Conservation (phyloP, 257 asterid genomes). For the Fraxinus excelsior region DNA sequence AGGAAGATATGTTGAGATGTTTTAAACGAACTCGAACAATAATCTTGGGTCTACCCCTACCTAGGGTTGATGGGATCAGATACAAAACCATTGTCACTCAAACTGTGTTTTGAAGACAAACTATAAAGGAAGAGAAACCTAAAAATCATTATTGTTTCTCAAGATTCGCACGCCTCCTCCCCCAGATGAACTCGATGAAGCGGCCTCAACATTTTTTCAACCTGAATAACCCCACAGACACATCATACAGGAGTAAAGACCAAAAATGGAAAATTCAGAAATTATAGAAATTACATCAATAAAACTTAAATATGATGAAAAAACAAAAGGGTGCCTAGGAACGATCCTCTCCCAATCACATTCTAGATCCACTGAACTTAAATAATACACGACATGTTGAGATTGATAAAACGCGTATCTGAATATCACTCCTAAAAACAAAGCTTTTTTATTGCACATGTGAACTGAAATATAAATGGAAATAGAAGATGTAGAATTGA, state of each 20-base stretch:
- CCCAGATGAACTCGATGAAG: constrained; percentile 76
- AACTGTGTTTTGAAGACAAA: constrained; percentile 58
- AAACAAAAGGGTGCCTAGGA: constrained; percentile 10
- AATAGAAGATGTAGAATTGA: neutral
- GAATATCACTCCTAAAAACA: constrained; percentile 6
- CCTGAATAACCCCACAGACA: constrained; percentile 48
- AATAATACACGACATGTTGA: constrained; percentile 7
- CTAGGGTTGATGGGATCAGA: constrained; percentile 73
- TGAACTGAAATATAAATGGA: constrained; percentile 27
- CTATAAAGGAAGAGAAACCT: constrained; percentile 55
- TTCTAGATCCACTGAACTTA: constrained; percentile 29
- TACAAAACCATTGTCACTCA: constrained; percentile 63
- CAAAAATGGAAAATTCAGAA: constrained; percentile 9
- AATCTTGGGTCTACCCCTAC: no score
- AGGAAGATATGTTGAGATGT: no score
- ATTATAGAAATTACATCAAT: constrained; percentile 15
- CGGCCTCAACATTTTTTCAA: constrained; percentile 73
- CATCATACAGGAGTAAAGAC: constrained; percentile 26
- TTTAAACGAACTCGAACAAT: no score
- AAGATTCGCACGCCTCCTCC: constrained; percentile 69
- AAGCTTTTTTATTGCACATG: constrained; percentile 9
- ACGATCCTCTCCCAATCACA: constrained; percentile 30
- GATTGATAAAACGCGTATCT: constrained; percentile 15
- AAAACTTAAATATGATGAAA: constrained; percentile 3
- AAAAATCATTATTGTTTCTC: constrained; percentile 55